These are phyloP conservation scores for Aspergillus persii DNA, from an alignment of 2,329 filamentous ascomycete species.

Conservation along the genomic window DNA sequence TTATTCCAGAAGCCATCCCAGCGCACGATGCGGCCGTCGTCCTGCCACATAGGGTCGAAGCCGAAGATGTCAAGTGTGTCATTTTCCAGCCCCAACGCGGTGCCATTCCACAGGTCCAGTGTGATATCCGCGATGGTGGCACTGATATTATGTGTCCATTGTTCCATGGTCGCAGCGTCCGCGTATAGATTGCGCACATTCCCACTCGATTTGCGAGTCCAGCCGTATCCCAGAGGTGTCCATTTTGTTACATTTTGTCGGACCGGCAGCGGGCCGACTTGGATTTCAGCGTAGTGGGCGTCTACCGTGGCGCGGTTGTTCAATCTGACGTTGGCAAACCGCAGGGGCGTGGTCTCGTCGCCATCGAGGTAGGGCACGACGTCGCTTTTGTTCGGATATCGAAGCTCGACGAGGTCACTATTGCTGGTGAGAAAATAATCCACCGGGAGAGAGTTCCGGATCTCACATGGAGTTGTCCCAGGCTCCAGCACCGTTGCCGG, in stretches of 20 bases:
- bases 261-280: constrained; percentile 11
- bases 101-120: constrained; percentile 12
- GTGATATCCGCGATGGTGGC: constrained; percentile 13
- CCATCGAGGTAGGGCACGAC: constrained; percentile 8
- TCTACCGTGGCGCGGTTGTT: constrained; percentile 10
- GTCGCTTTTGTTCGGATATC: constrained; percentile 12
- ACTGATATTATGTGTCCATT: constrained; percentile 13
- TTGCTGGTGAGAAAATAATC: not conserved
- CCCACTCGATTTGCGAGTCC: constrained; percentile 11
- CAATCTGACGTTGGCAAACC: constrained; percentile 12
- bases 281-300: constrained; percentile 10
- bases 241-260: constrained; percentile 2
- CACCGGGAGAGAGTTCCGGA: not conserved
- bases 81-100: constrained; percentile 12
- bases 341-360: not conserved
- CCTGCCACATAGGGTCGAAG: constrained; percentile 14
- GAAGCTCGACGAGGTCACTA: constrained; percentile 12
- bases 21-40: constrained; percentile 11
- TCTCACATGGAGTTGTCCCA: not conserved
- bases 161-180: constrained; percentile 6
- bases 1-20: constrained; percentile 16
- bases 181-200: constrained; percentile 14
- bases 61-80: constrained; percentile 14
- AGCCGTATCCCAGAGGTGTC: constrained; percentile 9
- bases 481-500: not conserved